Base-by-base conservation (phyloP, 495 filamentous ascomycete genomes). In the Glonium stellatum region DNA sequence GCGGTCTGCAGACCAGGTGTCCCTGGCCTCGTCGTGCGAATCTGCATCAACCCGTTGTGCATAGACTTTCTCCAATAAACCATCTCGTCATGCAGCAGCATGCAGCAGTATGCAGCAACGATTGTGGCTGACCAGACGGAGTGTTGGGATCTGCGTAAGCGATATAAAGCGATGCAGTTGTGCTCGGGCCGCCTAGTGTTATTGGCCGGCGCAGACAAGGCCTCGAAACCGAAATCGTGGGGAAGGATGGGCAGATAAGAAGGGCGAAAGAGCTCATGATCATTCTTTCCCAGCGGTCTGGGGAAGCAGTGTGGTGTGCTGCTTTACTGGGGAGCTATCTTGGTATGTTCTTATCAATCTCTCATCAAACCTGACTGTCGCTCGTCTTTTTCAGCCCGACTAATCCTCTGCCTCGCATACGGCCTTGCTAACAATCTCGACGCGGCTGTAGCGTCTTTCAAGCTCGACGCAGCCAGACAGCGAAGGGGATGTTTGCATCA, bases 401-500 rank as follows among this genome's bases (percentile, higher is more conserved):
- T 5, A 27, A 21, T 50, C 12, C 15, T 9, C 48, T 51, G 48
- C 48, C 25, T 23, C 13, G 19, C 12, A 44, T 11, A 15, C 18
- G 1, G 18, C 39, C 39, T 44, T 18, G 18, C 39, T 44, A 44
- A 44, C 39, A 44, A 15, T 44, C 13, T 44, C 39, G 18, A 46
- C 9, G 54, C n/a, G 19, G 18, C 46, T n/a, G 39, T 12, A 19
- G 18, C 54, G 59, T 54, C 13, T 35, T 31, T 31, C 25, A 4
- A 55, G 18, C 18, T 18, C 15, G 25, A 35, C n/a, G 37, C 36
- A 46, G 53, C 4, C 41, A 11, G 5, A 44, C 13, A 15, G 58
- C 27, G 22, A 35, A 57, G 57, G 48, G 47, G 51, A 67, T 67
- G 64, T 67, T 67, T 53, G 52, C 57, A 22, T 63, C 64, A 57